These are phyloP conservation scores for Yarrowia sp. DNA, from an alignment of 805 yeast genomes.

Conservation along the genomic window DNA sequence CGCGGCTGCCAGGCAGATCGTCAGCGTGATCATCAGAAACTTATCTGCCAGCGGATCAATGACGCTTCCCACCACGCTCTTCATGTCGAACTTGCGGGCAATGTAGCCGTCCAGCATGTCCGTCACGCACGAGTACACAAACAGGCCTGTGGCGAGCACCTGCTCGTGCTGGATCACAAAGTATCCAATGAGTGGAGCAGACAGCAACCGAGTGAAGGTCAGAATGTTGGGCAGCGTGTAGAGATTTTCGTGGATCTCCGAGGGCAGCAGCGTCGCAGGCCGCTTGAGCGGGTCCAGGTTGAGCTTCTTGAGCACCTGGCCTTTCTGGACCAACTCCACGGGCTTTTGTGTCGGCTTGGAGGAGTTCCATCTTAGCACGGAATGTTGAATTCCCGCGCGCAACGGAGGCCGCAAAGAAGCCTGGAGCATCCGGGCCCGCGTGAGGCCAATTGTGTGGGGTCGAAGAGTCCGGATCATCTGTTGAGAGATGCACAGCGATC, in stretches of 20 bases:
- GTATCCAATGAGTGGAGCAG: constrained; percentile 85
- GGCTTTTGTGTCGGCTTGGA: neutral
- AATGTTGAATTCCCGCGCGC: neutral
- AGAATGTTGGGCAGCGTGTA: constrained; percentile 85
- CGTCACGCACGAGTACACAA: constrained; percentile 82
- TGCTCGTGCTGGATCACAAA: constrained; percentile 64
- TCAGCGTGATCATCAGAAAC: constrained; percentile 79
- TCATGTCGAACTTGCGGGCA: constrained; percentile 75
- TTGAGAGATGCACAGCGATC: constrained; percentile 15
- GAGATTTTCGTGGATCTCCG: constrained; percentile 50
- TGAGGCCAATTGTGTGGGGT: neutral
- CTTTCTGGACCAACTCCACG: neutral
- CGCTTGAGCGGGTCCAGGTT: constrained; percentile 4
- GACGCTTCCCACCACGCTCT: constrained; percentile 82
- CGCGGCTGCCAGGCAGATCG: constrained; percentile 68
- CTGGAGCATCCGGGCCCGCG: constrained; percentile 1
- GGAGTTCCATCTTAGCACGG: neutral
- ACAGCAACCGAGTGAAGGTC: constrained; percentile 73
- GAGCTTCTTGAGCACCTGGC: neutral
- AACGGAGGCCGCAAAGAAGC: neutral
- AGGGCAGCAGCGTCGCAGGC: neutral
- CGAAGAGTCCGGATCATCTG: constrained; percentile 17
- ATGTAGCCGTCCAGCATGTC: constrained; percentile 90
- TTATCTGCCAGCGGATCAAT: constrained; percentile 97
- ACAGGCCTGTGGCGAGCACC: constrained; percentile 64